A percentile compares a stretch with the other conserved stretches of the same genome.
Evolutionary conservation across 2,329 filamentous ascomycete genomes (phyloP).

Genomic region (Aspergillus sp.): DNA sequence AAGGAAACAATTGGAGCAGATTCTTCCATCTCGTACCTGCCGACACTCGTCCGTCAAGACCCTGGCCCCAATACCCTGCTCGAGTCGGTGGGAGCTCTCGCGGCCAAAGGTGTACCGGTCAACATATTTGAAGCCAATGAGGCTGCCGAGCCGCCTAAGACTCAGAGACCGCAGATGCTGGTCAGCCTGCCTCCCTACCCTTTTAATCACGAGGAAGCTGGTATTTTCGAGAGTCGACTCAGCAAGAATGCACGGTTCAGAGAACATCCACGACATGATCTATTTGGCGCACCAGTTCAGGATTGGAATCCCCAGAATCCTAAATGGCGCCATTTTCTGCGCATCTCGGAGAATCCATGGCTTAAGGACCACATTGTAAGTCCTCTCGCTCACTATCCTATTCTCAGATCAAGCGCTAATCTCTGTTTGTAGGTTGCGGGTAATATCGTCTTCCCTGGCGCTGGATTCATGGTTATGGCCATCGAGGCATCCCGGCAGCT

Average conservation of each 20-base stretch:
- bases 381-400: too few relatives aligned
- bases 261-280: slow-evolving; percentile 8
- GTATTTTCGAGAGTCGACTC: slow-evolving; percentile 44
- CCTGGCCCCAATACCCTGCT: slow-evolving; percentile 14
- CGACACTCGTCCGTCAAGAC: slow-evolving; percentile 18
- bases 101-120: too few relatives aligned
- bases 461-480: slow-evolving; percentile 26
- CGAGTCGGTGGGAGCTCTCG: too few relatives aligned
- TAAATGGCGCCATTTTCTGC: too few relatives aligned
- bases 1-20: slow-evolving; percentile 11
- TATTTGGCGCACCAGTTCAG: too few relatives aligned
- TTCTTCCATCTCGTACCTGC: slow-evolving; percentile 9
- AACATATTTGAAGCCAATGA: too few relatives aligned
- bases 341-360: too few relatives aligned
- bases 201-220: slow-evolving; percentile 44
- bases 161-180: slow-evolving; percentile 6
- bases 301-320: too few relatives aligned
- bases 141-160: too few relatives aligned
- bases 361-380: too few relatives aligned
- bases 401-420: too few relatives aligned
- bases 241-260: slow-evolving; percentile 20
- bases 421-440: too few relatives aligned
- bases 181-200: slow-evolving; percentile 40
- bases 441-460: slow-evolving; percentile 17
- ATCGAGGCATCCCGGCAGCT: slow-evolving; percentile 16